Percentiles rank a stretch among this genome's conserved stretches.
phyloP scores from a whole-genome alignment of 305 asterid genomes.

The Ruellia speciosa region DNA sequence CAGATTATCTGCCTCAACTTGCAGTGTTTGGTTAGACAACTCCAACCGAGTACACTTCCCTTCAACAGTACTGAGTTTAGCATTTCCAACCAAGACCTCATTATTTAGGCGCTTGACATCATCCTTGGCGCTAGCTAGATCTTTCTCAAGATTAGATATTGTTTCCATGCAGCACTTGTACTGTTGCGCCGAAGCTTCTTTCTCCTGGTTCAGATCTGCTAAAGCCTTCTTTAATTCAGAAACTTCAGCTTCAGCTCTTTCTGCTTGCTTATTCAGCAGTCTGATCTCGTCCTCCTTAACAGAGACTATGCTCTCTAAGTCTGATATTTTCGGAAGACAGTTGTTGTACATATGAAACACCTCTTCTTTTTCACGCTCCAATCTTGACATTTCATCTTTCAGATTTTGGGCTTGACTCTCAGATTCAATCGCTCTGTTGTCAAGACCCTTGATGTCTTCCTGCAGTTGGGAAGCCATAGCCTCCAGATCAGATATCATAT shows the following conservation, averaged over 20 bases:
- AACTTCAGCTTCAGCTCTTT: conserved; percentile 54
- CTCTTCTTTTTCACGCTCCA: conserved; percentile 55
- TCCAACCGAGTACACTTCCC: conserved; percentile 51
- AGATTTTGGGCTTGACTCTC: conserved; percentile 46
- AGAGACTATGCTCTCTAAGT: conserved; percentile 45
- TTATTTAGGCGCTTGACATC: conserved; percentile 51
- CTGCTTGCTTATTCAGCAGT: conserved; percentile 45
- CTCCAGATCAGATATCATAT: conserved; percentile 48
- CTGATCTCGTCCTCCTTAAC: conserved; percentile 37
- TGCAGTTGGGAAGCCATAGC: conserved; percentile 38
- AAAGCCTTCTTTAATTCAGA: conserved; percentile 42
- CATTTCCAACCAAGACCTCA: conserved; percentile 40
- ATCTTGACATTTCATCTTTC: conserved; percentile 45
- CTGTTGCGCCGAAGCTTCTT: conserved; percentile 50
- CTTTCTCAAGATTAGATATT: conserved; percentile 55
- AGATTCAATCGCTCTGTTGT: conserved; percentile 38
- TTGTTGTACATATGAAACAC: conserved; percentile 30
- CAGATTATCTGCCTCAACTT: conserved; percentile 60
- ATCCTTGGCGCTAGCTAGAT: conserved; percentile 37
- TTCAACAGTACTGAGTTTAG: conserved; percentile 45
- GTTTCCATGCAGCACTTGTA: conserved; percentile 59
- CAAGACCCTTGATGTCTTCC: conserved; percentile 39
- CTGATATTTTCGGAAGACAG: conserved; percentile 49
- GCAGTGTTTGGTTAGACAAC: conserved; percentile 56
- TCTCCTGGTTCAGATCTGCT: conserved; percentile 48